Percentiles rank a stretch among this genome's conserved stretches.
These are phyloP conservation scores for Nectriaceae sp. DNA, from an alignment of 2,329 filamentous ascomycete species.

Conservation along the genomic window DNA sequence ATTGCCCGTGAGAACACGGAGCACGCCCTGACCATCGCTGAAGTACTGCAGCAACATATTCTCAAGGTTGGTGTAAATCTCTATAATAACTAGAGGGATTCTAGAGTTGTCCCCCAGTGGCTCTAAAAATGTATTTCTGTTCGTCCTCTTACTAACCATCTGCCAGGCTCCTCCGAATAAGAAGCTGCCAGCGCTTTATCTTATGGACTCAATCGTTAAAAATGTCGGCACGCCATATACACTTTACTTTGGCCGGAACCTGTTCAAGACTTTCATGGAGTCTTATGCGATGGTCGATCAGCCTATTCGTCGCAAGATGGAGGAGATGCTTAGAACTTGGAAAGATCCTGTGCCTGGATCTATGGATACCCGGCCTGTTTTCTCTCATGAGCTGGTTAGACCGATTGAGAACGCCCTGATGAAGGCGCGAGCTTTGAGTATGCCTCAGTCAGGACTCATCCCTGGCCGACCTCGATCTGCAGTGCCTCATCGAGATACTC, in stretches of 20 bases:
- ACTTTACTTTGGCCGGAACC: slow-evolving; percentile 86
- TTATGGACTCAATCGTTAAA: slow-evolving; percentile 97
- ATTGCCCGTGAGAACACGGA: slow-evolving; percentile 98
- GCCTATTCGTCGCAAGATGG: slow-evolving; percentile 83
- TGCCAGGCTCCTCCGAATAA: slow-evolving; percentile 79
- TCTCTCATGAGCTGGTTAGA: slow-evolving; percentile 80
- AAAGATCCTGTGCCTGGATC: slow-evolving; percentile 95
- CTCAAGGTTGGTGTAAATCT: slow-evolving; percentile 71
- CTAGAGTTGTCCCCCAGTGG: background rate
- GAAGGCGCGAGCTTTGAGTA: slow-evolving; percentile 68
- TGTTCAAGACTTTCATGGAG: slow-evolving; percentile 96
- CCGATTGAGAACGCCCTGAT: slow-evolving; percentile 94
- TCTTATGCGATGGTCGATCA: slow-evolving; percentile 88
- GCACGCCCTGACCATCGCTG: slow-evolving; percentile 89
- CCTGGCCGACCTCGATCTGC: slow-evolving; percentile 50
- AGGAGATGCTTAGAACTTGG: slow-evolving; percentile 97
- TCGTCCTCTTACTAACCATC: slow-evolving; percentile 37
- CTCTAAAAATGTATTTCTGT: background rate
- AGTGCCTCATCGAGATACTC: slow-evolving; percentile 67
- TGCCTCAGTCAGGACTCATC: slow-evolving; percentile 54
- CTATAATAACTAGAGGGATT: too few relatives aligned
- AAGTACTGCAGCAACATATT: slow-evolving; percentile 90
- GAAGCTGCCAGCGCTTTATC: slow-evolving; percentile 94
- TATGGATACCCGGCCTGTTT: slow-evolving; percentile 89
- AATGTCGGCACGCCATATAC: slow-evolving; percentile 98